A percentile compares a stretch with the other conserved stretches of the same genome.
Conservation (phyloP, 345 rosid genomes). For the Kernera saxatilis region DNA sequence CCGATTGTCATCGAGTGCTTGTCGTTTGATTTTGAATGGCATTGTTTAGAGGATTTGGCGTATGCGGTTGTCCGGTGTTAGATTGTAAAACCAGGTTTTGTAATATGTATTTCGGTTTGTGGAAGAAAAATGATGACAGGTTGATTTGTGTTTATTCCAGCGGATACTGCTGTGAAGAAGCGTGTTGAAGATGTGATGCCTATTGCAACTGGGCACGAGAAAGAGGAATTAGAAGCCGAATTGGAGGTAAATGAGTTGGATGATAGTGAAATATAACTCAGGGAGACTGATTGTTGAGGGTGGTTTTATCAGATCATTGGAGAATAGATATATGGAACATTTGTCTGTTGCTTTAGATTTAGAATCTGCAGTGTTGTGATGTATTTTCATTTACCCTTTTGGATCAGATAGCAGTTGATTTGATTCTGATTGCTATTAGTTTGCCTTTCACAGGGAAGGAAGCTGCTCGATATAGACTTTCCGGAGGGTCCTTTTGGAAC, state of each 20-base stretch:
- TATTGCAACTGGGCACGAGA: conserved; percentile 75
- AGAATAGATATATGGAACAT: too few species aligned
- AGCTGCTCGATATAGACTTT: conserved; percentile 34
- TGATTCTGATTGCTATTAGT: not conserved
- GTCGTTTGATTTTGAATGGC: not conserved
- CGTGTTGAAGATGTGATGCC: conserved; percentile 60
- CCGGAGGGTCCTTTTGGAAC: conserved; percentile 46
- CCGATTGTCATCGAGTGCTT: too few species aligned
- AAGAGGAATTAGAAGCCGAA: conserved; percentile 69
- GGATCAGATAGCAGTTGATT: not conserved
- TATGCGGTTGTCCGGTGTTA: too few species aligned
- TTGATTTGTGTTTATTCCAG: conserved; percentile 26
- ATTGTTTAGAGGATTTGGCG: too few species aligned
- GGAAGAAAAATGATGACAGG: too few species aligned
- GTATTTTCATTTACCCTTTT: not conserved
- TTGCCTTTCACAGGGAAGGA: conserved; percentile 34
- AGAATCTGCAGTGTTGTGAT: too few species aligned
- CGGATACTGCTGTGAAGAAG: conserved; percentile 50
- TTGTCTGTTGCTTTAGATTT: too few species aligned
- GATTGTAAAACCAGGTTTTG: too few species aligned
- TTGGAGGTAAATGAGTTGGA: conserved; percentile 38
- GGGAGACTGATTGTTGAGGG: not conserved
- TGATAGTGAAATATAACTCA: not conserved
- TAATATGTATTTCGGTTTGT: too few species aligned
- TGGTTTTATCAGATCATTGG: not conserved